These are phyloP conservation scores for Drechslerella coelobrocha DNA, from an alignment of 2,329 filamentous ascomycete genomes.

Conservation along the genomic window DNA sequence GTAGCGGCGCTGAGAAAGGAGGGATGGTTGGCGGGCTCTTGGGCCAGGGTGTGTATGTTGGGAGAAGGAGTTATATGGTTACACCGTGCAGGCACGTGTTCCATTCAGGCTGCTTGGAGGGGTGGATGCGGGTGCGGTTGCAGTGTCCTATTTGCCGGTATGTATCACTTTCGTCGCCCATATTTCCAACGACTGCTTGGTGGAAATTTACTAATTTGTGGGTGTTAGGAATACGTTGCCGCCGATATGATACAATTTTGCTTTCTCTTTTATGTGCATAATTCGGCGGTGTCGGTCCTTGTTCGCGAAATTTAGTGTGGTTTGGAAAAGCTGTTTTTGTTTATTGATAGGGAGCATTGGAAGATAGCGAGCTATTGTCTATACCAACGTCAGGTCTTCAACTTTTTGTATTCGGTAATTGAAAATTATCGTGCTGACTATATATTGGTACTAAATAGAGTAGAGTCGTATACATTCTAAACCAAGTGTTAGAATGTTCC, in stretches of 20 bases:
- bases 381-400: too few relatives aligned
- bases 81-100: slow-evolving; percentile 97
- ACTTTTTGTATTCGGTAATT: too few relatives aligned
- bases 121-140: slow-evolving; percentile 91
- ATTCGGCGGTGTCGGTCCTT: neutral
- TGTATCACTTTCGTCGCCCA: neutral
- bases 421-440: too few relatives aligned
- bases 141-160: slow-evolving; percentile 90
- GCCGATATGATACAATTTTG: slow-evolving; percentile 50
- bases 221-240: slow-evolving; percentile 53
- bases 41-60: slow-evolving; percentile 60
- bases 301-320: neutral
- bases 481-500: too few relatives aligned
- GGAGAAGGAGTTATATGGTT: slow-evolving; percentile 89
- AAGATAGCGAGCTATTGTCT: too few relatives aligned
- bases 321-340: neutral
- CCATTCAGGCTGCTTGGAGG: slow-evolving; percentile 87
- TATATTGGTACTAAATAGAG: too few relatives aligned
- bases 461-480: too few relatives aligned
- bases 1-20: slow-evolving; percentile 35
- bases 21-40: slow-evolving; percentile 69
- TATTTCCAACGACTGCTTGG: neutral
- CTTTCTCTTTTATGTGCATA: neutral
- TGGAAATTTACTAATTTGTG: slow-evolving; percentile 14
- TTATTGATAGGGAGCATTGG: too few relatives aligned